phyloP scores from a whole-genome alignment of 2,329 filamentous ascomycete genomes.

The Diplodia mutila region DNA sequence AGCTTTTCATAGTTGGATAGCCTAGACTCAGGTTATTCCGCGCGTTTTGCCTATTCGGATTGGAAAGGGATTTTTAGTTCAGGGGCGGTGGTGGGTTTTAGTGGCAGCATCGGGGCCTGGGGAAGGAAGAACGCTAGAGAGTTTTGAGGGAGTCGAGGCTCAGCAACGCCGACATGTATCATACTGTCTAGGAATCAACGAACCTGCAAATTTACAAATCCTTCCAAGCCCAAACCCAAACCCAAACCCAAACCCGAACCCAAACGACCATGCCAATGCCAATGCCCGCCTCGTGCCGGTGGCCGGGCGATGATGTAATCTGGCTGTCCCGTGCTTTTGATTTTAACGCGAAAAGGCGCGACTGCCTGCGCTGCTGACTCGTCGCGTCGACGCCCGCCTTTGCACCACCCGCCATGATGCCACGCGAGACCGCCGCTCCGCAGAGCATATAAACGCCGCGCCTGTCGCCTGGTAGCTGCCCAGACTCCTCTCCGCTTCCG shows the following conservation, averaged over 20 bases:
- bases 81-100: not conserved
- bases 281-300: not conserved
- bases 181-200: conserved; percentile 26
- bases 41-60: conserved; percentile 6
- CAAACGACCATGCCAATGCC: not conserved
- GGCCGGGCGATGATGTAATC: conserved; percentile 18
- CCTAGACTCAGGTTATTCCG: conserved; percentile 8
- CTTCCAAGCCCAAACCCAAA: too few relatives aligned
- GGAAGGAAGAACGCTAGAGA: conserved; percentile 16
- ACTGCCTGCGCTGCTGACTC: conserved; percentile 20
- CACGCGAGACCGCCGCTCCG: not conserved
- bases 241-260: too few relatives aligned
- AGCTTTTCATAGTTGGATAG: conserved; percentile 20
- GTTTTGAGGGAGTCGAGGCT: conserved; percentile 20
- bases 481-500: not conserved
- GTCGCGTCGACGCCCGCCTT: conserved; percentile 12
- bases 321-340: conserved; percentile 12
- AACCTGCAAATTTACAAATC: conserved; percentile 1
- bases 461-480: conserved; percentile 10
- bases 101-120: not conserved
- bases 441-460: conserved; percentile 7
- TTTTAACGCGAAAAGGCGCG: conserved; percentile 20
- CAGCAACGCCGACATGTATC: conserved; percentile 25
- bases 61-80: conserved; percentile 14
- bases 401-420: conserved; percentile 13